Conservation (phyloP, 257 asterid species). For the Fraxinus excelsior region DNA sequence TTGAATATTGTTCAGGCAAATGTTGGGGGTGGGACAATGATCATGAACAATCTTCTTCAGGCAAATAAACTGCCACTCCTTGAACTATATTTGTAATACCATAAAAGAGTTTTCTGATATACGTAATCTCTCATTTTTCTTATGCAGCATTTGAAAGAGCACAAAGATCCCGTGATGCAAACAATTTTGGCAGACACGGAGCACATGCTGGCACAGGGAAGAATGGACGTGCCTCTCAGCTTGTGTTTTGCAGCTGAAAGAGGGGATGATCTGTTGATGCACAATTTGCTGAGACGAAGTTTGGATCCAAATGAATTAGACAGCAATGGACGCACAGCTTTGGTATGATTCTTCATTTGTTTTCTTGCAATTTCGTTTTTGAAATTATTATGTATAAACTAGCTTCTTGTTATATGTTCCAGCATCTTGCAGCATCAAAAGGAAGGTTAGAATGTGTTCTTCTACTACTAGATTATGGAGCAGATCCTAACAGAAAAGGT, state of each 20-base stretch:
- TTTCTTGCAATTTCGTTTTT: background rate
- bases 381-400: background rate
- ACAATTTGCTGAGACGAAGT: constrained; percentile 66
- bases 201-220: constrained; percentile 78
- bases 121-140: background rate
- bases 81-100: background rate
- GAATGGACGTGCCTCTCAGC: constrained; percentile 79
- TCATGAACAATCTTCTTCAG: constrained; percentile 84
- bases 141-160: constrained; percentile 66
- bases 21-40: constrained; percentile 79
- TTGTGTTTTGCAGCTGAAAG: constrained; percentile 82
- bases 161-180: constrained; percentile 55
- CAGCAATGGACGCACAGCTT: constrained; percentile 55
- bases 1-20: constrained; percentile 73
- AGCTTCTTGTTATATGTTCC: constrained; percentile 26
- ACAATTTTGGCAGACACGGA: constrained; percentile 59
- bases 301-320: constrained; percentile 72
- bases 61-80: constrained; percentile 26
- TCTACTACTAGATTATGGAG: constrained; percentile 73
- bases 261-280: constrained; percentile 66
- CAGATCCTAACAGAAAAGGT: constrained; percentile 74
- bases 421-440: constrained; percentile 71
- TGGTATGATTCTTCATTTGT: constrained; percentile 45
- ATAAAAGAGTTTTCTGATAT: background rate
- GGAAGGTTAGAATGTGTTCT: constrained; percentile 57